Base-by-base conservation (phyloP, 495 filamentous ascomycete species). In the Corynascus novoguineensis region DNA sequence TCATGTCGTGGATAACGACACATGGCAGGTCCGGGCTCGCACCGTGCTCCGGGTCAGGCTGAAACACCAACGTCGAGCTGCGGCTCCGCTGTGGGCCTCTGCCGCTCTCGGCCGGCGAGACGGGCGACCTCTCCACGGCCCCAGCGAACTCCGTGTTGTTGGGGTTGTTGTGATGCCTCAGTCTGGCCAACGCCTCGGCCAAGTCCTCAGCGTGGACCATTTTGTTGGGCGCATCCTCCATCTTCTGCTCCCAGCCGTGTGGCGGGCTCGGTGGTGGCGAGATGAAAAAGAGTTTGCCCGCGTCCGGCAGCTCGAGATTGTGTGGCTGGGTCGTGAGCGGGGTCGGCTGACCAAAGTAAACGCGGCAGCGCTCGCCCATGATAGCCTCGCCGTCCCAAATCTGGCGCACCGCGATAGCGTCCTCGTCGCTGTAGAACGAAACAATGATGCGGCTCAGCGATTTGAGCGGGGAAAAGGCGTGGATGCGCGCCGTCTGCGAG, bases 271-370 rank as follows among this genome's bases (percentile, higher is more conserved):
- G 95, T 10, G 93, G 93, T 32, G 93, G 93, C 55, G 84, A 89
- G 75, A 98, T 97, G 75, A 98, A 97, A 81, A 97, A 96, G 34
- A 96, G 80, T 75, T 96, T 97, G 62, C 88, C 84, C 41, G 84
- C 75, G 60, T 95, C 88, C 14, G 93, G 93, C 1, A 90, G 84
- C 35, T 86, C 78, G 6, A 98, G 81, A 58, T 92, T 82, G 58
- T 85, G 78, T 25, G 86, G 74, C 49, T 34, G 70, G 49, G 50
- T 71, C 64, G 38, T 60, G 46, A 54, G 34, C 24, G 84, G 85
- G 3, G 88, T 95, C 29, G 77, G 78, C 66, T 88, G 79, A 64
- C 95, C 95, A 67, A 96, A 98, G 81, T 93, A 97, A 65, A 97
- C 84, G 47, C 85, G 82, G 37, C 88, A 80, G 19, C 79, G 78